Percentiles rank a stretch among this genome's conserved stretches.
phyloP scores from a whole-genome alignment of 257 asterid species.

The Leptodermis oblonga region DNA sequence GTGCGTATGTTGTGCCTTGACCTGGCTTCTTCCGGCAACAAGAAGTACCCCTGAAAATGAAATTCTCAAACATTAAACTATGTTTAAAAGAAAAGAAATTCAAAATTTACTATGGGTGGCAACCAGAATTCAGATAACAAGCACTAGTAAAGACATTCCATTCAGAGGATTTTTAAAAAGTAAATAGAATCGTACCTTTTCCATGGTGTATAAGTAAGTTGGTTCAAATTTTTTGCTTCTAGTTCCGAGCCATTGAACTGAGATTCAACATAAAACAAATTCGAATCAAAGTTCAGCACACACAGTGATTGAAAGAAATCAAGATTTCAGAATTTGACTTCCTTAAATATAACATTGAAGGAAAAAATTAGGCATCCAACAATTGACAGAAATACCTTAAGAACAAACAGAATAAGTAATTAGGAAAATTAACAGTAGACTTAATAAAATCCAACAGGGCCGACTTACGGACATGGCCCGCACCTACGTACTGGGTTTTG shows the following conservation, averaged over 20 bases:
- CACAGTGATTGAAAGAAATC: background rate
- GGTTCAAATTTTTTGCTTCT: constrained; percentile 92
- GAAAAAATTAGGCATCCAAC: background rate
- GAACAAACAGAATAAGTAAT: background rate
- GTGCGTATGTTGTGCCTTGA: constrained; percentile 68
- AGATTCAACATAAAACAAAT: constrained; percentile 22
- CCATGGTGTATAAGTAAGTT: constrained; percentile 76
- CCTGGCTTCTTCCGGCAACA: constrained; percentile 89
- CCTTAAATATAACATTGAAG: background rate
- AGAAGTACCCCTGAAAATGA: constrained; percentile 70
- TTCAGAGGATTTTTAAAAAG: constrained; percentile 14
- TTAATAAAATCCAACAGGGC: background rate
- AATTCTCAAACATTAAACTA: constrained; percentile 1
- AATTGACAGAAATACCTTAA: background rate
- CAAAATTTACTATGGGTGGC: background rate
- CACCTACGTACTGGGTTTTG: background rate
- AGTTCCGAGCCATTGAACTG: constrained; percentile 96
- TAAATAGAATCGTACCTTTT: constrained; percentile 52
- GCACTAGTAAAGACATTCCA: background rate
- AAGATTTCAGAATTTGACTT: background rate
- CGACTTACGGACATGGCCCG: background rate
- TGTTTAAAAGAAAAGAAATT: background rate
- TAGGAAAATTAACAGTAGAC: background rate
- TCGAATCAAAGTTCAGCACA: background rate
- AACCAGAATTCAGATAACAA: background rate